A percentile compares a stretch with the other conserved stretches of the same genome.
These are phyloP conservation scores for Ambrosia trifida DNA, from an alignment of 129 eudicot species.

Conservation along the genomic window DNA sequence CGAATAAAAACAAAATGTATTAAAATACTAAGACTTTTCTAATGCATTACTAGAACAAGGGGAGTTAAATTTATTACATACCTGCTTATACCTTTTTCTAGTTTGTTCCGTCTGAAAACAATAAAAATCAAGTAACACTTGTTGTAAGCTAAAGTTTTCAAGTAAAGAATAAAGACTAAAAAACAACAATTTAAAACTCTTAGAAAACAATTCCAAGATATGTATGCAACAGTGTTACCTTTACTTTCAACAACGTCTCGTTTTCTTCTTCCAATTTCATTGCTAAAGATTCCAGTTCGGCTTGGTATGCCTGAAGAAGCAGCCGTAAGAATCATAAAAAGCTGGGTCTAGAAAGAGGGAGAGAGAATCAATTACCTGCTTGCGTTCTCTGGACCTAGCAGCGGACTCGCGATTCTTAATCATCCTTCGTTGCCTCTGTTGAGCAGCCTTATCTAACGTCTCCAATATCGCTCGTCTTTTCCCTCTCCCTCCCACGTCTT, in stretches of 20 bases:
- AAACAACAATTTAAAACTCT: too few species aligned
- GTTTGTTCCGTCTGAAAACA: conserved; percentile 60
- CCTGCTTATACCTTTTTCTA: conserved; percentile 70
- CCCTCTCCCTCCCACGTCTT: conserved; percentile 51
- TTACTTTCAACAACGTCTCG: conserved; percentile 59
- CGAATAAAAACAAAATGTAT: too few species aligned
- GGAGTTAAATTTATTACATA: conserved; percentile 30
- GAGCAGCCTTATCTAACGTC: conserved; percentile 80
- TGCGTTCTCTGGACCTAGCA: conserved; percentile 91
- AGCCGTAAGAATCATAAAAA: not conserved
- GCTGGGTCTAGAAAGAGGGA: not conserved
- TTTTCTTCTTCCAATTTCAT: conserved; percentile 82
- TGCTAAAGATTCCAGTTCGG: conserved; percentile 75
- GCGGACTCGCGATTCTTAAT: conserved; percentile 95
- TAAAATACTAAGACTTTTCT: not conserved
- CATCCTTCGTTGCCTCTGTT: conserved; percentile 94
- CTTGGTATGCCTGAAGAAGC: conserved; percentile 78
- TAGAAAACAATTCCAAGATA: too few species aligned
- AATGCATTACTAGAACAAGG: not conserved
- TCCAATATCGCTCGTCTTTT: conserved; percentile 63
- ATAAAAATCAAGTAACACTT: conserved; percentile 6
- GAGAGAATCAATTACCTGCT: conserved; percentile 46
- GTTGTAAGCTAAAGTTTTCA: conserved; percentile 11
- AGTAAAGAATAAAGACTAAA: not conserved
- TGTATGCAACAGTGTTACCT: conserved; percentile 40